These are phyloP conservation scores for Schrenkiella parvula DNA, from an alignment of 345 rosid genomes.

Conservation along the genomic window DNA sequence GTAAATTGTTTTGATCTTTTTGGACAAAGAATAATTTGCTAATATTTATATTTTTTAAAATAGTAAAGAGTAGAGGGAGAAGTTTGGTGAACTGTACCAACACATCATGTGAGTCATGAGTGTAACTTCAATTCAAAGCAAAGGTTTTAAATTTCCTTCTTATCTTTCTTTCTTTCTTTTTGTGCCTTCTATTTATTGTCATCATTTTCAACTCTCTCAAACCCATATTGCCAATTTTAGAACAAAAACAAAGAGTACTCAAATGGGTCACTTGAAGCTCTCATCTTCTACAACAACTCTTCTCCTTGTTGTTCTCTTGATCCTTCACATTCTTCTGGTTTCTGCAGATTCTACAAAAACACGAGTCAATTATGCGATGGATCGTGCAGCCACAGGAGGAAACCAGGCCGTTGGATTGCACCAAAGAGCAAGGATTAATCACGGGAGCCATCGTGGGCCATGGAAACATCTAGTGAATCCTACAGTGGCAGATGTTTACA, in stretches of 20 bases:
- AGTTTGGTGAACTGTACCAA: conserved; percentile 24
- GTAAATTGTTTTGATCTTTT: conserved; percentile 25
- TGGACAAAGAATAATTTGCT: conserved; percentile 23
- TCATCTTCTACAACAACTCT: conserved; percentile 12
- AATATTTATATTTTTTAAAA: neutral
- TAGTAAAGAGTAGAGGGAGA: neutral
- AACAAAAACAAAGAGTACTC: neutral
- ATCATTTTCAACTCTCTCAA: conserved; percentile 23
- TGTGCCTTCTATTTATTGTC: conserved; percentile 24
- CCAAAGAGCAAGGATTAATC: conserved; percentile 22
- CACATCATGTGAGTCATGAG: conserved; percentile 35
- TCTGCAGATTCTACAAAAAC: conserved; percentile 21
- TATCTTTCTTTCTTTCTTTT: neutral
- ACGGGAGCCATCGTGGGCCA: conserved; percentile 30
- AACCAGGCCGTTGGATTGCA: conserved; percentile 1
- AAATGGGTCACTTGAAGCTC: conserved; percentile 27
- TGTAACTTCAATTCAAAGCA: conserved; percentile 34
- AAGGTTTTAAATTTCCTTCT: conserved; percentile 12
- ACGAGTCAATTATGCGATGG: neutral
- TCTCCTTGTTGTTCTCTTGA: conserved; percentile 13
- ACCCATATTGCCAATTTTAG: neutral
- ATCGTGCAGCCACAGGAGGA: neutral
- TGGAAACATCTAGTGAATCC: conserved; percentile 26
- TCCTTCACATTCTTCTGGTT: conserved; percentile 12
- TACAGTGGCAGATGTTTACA: neutral